phyloP scores from a whole-genome alignment of 140 eudicot species.

The Oenanthe javanica region DNA sequence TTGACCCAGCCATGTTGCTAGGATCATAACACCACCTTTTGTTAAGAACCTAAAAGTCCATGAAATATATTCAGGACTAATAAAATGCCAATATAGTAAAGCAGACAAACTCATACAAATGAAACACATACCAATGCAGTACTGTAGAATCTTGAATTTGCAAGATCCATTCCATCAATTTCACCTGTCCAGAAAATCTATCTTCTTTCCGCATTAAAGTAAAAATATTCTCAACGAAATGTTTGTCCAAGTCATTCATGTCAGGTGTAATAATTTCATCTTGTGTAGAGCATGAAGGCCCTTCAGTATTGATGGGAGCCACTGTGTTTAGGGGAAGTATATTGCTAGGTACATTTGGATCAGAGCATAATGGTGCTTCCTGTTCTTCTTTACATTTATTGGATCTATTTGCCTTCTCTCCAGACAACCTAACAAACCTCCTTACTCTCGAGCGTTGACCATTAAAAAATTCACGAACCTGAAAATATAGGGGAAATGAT shows the following conservation, averaged over 20 bases:
- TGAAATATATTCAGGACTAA: neutral
- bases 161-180: slow-evolving; percentile 86
- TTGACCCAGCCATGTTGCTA: slow-evolving; percentile 91
- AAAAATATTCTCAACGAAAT: slow-evolving; percentile 63
- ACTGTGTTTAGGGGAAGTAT: slow-evolving; percentile 59
- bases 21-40: slow-evolving; percentile 87
- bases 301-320: slow-evolving; percentile 51
- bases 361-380: slow-evolving; percentile 33
- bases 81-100: neutral
- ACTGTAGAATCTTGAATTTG: slow-evolving; percentile 62
- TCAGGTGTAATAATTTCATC: slow-evolving; percentile 47
- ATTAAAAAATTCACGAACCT: slow-evolving; percentile 84
- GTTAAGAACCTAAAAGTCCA: slow-evolving; percentile 57
- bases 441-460: slow-evolving; percentile 72
- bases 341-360: slow-evolving; percentile 22
- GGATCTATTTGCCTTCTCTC: slow-evolving; percentile 58
- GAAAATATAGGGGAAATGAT: neutral
- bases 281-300: slow-evolving; percentile 54
- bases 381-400: slow-evolving; percentile 29
- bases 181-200: slow-evolving; percentile 81
- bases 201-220: slow-evolving; percentile 72
- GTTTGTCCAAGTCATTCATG: slow-evolving; percentile 46
- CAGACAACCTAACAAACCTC: slow-evolving; percentile 62
- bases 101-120: neutral
- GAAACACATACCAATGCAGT: slow-evolving; percentile 49